Evolutionary conservation across 192 early-diverging fungal genomes (phyloP).

Genomic region (Coemansia erecta): DNA sequence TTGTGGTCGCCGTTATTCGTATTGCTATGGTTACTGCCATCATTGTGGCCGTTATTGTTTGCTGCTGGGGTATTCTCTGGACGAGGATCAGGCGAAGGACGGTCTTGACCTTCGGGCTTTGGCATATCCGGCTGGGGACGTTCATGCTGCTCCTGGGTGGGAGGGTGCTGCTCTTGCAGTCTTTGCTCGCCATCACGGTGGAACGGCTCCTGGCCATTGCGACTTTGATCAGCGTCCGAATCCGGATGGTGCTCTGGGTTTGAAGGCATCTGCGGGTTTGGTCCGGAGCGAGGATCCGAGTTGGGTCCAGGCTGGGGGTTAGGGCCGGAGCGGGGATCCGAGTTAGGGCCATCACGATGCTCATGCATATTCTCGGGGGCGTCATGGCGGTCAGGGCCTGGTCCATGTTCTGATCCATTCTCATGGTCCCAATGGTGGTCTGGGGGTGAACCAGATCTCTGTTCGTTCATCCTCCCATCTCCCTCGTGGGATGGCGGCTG

Average conservation of each 20-base stretch:
- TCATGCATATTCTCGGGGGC: no score
- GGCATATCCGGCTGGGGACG: not conserved
- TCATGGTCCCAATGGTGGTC: no score
- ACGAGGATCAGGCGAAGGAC: not conserved
- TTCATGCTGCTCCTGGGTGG: conserved; percentile 1
- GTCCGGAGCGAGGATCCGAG: not conserved
- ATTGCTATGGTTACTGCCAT: not conserved
- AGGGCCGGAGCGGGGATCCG: not conserved
- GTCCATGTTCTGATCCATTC: no score
- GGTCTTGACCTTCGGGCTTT: not conserved
- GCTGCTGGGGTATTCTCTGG: no score
- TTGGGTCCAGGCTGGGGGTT: not conserved
- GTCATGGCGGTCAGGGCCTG: no score
- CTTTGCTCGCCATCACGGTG: not conserved
- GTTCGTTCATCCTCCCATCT: no score
- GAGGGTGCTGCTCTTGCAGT: conserved; percentile 8
- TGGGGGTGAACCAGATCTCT: no score
- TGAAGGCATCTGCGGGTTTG: not conserved
- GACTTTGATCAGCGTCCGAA: no score
- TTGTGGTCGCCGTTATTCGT: conserved; percentile 1
- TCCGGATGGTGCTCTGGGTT: not conserved
- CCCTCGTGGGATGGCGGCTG: no score
- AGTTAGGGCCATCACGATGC: not conserved
- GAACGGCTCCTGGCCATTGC: no score
- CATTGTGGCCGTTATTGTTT: conserved; percentile 1